phyloP scores from a whole-genome alignment of 1,139 yeast genomes.

The Blastobotrys arbuscula region DNA sequence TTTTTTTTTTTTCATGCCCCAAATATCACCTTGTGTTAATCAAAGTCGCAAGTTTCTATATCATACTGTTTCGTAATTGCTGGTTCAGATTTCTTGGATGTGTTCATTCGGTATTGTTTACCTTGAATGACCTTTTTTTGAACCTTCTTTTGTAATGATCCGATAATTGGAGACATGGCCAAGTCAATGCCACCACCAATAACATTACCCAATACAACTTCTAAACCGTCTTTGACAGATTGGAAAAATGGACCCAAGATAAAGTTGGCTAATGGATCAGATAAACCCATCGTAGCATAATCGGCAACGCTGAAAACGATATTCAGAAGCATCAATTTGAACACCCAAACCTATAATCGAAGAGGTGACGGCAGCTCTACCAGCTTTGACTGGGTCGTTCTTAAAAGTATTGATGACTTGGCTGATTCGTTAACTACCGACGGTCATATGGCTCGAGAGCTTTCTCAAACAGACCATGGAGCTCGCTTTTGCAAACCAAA shows the following conservation, averaged over 20 bases:
- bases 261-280: constrained; percentile 23
- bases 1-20: too few relatives aligned
- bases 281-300: constrained; percentile 25
- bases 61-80: not conserved
- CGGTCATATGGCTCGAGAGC: constrained; percentile 13
- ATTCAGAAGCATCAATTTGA: constrained; percentile 31
- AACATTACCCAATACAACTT: constrained; percentile 26
- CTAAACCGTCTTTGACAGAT: constrained; percentile 33
- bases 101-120: constrained; percentile 17
- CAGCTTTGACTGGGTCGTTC: constrained; percentile 23
- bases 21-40: too few relatives aligned
- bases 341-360: constrained; percentile 30
- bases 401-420: constrained; percentile 18
- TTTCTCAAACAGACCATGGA: not conserved
- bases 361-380: constrained; percentile 24
- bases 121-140: constrained; percentile 15
- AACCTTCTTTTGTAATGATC: constrained; percentile 14
- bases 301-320: constrained; percentile 23
- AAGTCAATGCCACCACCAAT: constrained; percentile 20
- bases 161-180: constrained; percentile 13
- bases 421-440: constrained; percentile 23
- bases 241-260: constrained; percentile 31
- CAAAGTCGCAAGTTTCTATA: too few relatives aligned
- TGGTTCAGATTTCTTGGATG: not conserved
- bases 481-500: not conserved